Conservation (phyloP, 73 alveolate species). For the Urostyla sp. region DNA sequence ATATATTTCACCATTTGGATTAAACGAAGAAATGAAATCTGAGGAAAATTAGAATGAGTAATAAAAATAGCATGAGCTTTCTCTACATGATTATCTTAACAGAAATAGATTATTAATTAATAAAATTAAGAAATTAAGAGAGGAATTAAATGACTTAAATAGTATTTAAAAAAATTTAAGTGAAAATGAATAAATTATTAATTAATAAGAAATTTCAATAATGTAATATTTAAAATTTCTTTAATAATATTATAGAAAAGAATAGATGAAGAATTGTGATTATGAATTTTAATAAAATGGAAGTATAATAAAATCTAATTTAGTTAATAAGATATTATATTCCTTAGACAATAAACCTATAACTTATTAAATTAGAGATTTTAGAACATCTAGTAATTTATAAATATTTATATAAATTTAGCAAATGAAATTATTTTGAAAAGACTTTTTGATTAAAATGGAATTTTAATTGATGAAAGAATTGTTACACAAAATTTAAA, state of each 20-base stretch:
- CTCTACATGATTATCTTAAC: no score
- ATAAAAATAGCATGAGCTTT: no score
- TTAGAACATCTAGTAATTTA: constrained; percentile 9
- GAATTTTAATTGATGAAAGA: constrained; percentile 40
- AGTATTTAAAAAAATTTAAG: no score
- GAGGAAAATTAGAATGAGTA: no score
- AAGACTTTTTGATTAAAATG: constrained; percentile 53
- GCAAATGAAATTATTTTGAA: constrained; percentile 44
- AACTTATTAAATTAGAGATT: constrained; percentile 46
- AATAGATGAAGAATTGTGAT: constrained; percentile 40
- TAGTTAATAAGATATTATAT: constrained; percentile 42
- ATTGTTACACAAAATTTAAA: background rate
- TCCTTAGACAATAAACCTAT: constrained; percentile 35
- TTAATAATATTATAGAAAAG: background rate
- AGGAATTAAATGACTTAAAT: no score
- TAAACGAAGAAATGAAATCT: no score
- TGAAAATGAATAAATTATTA: no score
- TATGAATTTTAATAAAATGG: constrained; percentile 28
- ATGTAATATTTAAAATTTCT: no score
- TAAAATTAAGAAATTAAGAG: no score
- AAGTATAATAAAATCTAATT: background rate
- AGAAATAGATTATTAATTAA: no score
- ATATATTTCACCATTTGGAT: no score
- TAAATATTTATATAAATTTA: background rate
- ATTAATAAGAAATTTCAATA: no score